Base-by-base conservation (phyloP, 176 grass and related monocot genomes). In the Phragmites australis region DNA sequence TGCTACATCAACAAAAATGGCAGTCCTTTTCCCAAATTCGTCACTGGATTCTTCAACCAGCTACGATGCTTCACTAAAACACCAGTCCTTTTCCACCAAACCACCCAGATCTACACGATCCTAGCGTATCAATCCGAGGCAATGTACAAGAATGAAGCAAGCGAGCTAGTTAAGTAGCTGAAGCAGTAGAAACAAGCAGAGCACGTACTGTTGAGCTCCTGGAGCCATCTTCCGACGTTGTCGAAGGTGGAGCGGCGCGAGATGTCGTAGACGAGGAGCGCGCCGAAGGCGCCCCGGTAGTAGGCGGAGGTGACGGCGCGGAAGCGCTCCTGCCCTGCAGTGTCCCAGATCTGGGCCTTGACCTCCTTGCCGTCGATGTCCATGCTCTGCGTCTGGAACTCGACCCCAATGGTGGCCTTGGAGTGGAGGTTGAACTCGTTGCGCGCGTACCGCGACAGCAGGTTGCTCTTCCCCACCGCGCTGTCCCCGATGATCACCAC, bases 271-370 rank as follows among this genome's bases (percentile, higher is more conserved):
- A 91, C 85, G 85, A 91, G 80, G 77, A 91, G 89, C 31, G 89
- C 85, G 21, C 89, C 89, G 71, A 91, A 88, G 0, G 89, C 77
- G 23, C 89, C 89, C 10, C 89, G 77, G 85, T 91, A 91, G 89
- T 91, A 91, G 0, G 89, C 89, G 23, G 89, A 91, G 1, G 89
- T 91, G 85, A 91, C 89, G 81, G 89, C 89, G 31, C 89, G 85
- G 89, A 91, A 91, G 4, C 89, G 76, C 78, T 97, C 94, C 84
- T 97, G 94, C 0, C 94, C 94, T 8, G 94, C 94, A 58, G 94
- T 97, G 87, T 97, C 94, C 94, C 94, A 97, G 82, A 97, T 97
- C 91, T 97, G 94, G 80, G 94, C 87, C 89, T 91, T 97, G 89
- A 97, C 81, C 34, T 92, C 92, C 88, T 98, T 94, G 26, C 85